phyloP scores from a whole-genome alignment of 257 asterid species.

The Solanum piurae region DNA sequence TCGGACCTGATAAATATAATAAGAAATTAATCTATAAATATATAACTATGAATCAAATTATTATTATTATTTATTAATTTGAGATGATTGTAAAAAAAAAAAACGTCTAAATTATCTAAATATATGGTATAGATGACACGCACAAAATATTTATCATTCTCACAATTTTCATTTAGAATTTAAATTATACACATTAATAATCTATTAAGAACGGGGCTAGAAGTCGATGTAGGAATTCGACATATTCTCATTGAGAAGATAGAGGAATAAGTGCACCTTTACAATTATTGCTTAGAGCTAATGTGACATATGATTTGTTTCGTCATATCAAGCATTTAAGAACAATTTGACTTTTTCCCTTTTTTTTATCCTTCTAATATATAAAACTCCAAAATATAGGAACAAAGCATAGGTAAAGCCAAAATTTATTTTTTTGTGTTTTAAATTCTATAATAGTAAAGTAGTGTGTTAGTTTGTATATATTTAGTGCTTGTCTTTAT shows the following conservation, averaged over 20 bases:
- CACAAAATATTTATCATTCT: background rate
- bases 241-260: background rate
- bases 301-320: background rate
- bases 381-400: background rate
- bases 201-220: background rate
- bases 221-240: background rate
- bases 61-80: background rate
- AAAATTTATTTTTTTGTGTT: background rate
- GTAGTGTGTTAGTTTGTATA: background rate
- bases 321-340: background rate
- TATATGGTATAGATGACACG: background rate
- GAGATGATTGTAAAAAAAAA: background rate
- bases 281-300: background rate
- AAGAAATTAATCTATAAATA: background rate
- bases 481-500: no score
- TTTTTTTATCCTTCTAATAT: background rate
- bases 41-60: background rate
- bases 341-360: background rate
- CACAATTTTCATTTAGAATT: background rate
- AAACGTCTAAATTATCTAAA: background rate
- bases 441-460: background rate
- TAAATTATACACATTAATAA: background rate
- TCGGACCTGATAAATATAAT: background rate
- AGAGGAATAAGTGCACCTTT: background rate
- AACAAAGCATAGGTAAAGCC: background rate